Base-by-base conservation (phyloP, 1,139 yeast species). In the Scheffersomyces titani region DNA sequence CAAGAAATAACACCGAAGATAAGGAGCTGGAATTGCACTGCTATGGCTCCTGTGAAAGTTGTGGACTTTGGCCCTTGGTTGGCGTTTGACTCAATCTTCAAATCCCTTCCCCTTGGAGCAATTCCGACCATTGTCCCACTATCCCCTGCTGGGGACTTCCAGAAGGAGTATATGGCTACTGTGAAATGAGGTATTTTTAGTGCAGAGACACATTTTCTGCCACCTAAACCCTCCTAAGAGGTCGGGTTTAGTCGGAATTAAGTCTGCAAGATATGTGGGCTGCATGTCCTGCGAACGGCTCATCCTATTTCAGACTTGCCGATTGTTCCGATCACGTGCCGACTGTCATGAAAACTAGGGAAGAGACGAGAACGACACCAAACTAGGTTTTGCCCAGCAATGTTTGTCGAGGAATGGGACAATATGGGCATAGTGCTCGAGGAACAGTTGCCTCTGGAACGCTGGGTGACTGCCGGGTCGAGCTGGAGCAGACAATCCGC, bases 261-360 rank as follows among this genome's bases (percentile, higher is more conserved):
- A 30, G 40, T 11, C 40, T 30, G 11, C 13, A 30, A 30, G 11
- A 30, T 3, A 2, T 30, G 4, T 11, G 16, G 40, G 1, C 40
- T 30, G 40, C 40, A 7, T 30, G 40, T 7, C 2, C 13, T 3
- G 40, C 40, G 2, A 30, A 30, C 40, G 40, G 40, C 40, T 11
- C 40, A 30, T 30, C 16, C 40, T 11, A 30, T 5, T 30, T 30
- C 2, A 11, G 16, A 30, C 40, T 11, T 54, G 30, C 66, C 66
- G 66, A 60, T 44, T 48, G 54, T 58, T 60, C 66, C 66, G 65
- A 55, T 62, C 66, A 63, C 65, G 54, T 63, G 66, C 61, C 51
- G 47, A 7, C 16, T 21, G 21, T 30, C 52, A 22, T 13, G 30
- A 20, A 11, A 51, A 20, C 16, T 20, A 19, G 50, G 51, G 19